Base-by-base conservation (phyloP, 768 basidiomycete species). In the Atractiella rhizophila region DNA sequence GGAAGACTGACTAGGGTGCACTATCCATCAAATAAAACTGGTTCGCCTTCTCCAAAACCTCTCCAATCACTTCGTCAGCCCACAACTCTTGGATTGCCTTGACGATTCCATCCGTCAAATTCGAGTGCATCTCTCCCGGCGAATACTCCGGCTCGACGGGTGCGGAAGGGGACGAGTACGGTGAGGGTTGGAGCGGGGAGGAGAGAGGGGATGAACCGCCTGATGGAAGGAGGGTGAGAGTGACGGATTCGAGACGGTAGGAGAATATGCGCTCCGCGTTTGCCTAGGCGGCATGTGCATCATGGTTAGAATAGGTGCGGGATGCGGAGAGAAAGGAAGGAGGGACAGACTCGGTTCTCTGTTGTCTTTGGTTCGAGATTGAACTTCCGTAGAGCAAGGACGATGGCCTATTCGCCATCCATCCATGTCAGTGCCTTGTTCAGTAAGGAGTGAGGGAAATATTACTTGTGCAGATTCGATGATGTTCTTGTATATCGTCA, bases 1-100 rank as follows among this genome's bases (percentile, higher is more conserved):
- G 7, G 19, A 5, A 36, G 23, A 68, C 76, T 55, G 51, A 81
- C 79, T 88, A 88, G 32, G 66, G 65, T 0, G 86, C 86, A n/a
- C 71, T 78, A 55, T 91, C 86, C 81, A 86, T 88, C 12, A 91
- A 63, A 55, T 88, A 86, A 52, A 88, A 88, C 40, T 83, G 74
- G 55, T 56, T 60, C 29, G 51, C 51, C 12, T 63, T 55, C 42
- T 63, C 62, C 44, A 66, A 57, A 5, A 66, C 58, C 35, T 46
- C 51, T 1, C 59, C 62, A 40, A 66, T 63, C 49, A 64, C 61
- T 5, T 63, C 62, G 49, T 66, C 62, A 43, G 63, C 60, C 64
- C 64, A 64, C 35, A 66, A 49, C 10, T 54, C 55, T 46, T 63
- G 61, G 48, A 66, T 59, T 7, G 60, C 58, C 19, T 50, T 47